phyloP scores from a whole-genome alignment of 2,329 filamentous ascomycete species.

The Leptographium lundbergii region DNA sequence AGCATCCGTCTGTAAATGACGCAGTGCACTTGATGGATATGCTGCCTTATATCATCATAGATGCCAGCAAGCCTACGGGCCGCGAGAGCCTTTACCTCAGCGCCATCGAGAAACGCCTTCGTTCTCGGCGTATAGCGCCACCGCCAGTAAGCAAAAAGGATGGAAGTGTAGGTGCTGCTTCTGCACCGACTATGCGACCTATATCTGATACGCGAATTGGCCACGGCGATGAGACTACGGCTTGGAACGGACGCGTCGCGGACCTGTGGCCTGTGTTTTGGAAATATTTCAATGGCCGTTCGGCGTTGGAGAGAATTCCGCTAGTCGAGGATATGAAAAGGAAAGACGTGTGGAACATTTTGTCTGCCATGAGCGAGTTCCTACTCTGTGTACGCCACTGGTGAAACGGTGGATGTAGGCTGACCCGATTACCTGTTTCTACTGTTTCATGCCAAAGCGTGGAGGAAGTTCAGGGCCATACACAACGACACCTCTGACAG shows the following conservation, averaged over 20 bases:
- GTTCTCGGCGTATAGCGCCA: slow-evolving; percentile 10
- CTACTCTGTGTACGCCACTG: slow-evolving; percentile 58
- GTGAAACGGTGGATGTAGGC: slow-evolving; percentile 25
- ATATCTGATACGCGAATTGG: not conserved
- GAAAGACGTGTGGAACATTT: slow-evolving; percentile 60
- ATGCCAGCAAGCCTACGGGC: slow-evolving; percentile 66
- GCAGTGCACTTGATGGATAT: slow-evolving; percentile 44
- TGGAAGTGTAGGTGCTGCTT: not conserved
- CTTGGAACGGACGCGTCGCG: slow-evolving; percentile 41
- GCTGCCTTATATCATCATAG: slow-evolving; percentile 57
- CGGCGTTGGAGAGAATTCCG: slow-evolving; percentile 75
- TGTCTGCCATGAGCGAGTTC: slow-evolving; percentile 55
- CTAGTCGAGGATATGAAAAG: slow-evolving; percentile 78
- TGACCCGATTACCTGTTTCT: too few species aligned
- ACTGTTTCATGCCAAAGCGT: too few species aligned
- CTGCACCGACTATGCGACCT: not conserved
- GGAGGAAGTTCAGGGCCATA: not conserved
- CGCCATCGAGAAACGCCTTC: slow-evolving; percentile 42
- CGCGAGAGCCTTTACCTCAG: slow-evolving; percentile 61
- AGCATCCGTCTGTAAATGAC: slow-evolving; percentile 42
- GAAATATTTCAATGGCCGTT: slow-evolving; percentile 79
- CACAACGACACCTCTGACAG: not conserved
- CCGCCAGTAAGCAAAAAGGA: slow-evolving; percentile 10
- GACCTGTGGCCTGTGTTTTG: slow-evolving; percentile 61
- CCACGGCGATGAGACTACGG: slow-evolving; percentile 7